Conservation (phyloP, 2,329 filamentous ascomycete species). For the Xylaria sp. region DNA sequence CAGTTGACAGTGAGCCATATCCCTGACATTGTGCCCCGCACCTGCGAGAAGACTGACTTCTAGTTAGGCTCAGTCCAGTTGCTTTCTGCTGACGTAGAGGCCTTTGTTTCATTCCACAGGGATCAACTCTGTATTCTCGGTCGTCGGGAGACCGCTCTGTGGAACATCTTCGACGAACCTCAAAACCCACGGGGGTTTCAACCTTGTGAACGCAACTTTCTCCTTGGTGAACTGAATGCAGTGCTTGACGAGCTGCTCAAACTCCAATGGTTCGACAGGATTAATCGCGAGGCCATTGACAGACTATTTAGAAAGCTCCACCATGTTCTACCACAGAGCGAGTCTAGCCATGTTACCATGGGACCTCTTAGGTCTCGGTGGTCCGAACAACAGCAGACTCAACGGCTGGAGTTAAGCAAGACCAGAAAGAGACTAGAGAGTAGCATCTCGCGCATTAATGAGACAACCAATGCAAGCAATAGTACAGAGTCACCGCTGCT, state of each 20-base stretch:
- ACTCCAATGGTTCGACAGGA: neutral
- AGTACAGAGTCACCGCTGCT: neutral
- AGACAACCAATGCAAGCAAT: neutral
- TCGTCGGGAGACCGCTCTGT: neutral
- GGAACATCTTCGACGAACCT: neutral
- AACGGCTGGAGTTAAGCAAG: neutral
- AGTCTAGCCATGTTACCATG: neutral
- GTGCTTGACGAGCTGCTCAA: neutral
- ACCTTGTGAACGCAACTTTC: neutral
- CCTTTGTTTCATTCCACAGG: neutral
- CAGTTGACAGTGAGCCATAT: neutral
- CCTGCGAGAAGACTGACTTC: neutral
- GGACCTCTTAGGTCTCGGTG: neutral
- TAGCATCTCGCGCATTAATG: neutral
- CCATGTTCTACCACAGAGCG: neutral
- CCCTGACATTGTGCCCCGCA: neutral
- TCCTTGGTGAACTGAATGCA: neutral
- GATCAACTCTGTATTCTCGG: neutral
- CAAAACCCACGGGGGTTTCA: neutral
- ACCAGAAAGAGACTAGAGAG: neutral
- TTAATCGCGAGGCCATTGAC: constrained; percentile 5
- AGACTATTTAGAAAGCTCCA: neutral
- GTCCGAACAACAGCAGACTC: neutral
- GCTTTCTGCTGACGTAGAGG: neutral
- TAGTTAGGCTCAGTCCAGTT: neutral